Base-by-base conservation (phyloP, 306 rosid species). In the Quillaja saponaria region DNA sequence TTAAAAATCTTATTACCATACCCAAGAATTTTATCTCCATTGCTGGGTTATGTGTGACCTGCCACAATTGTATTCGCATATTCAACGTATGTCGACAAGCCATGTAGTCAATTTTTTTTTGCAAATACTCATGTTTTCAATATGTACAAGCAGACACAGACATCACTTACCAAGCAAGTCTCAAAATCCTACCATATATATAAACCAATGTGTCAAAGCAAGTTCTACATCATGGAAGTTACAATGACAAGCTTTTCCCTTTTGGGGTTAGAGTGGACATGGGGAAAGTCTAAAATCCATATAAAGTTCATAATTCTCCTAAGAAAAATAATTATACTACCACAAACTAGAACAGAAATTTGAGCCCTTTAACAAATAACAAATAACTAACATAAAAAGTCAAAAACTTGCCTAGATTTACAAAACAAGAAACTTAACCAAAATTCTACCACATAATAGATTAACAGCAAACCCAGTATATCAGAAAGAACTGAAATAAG, bases 361-460 rank as follows among this genome's bases (percentile, higher is more conserved):
- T 39, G 6, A n/a, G 37, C 39, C 52, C 34, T 18, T 63, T 28
- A 66, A 21, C 62, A 50, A 21, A 8, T 44, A 21, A 6, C 35
- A 45, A 42, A 57, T 49, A 37, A 34, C 21, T 6, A 57, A 9
- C 49, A 42, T 7, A 8, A 49, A 20, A 60, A 18, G 31, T 46
- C 55, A 66, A 50, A 69, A 46, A 51, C 55, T 57, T 2, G 51
- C 42, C 59, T 20, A 63, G 47, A 57, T 64, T 21, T 14, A 35
- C 38, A 6, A 25, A 16, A 17, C n/a, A 13, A 55, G 25, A 34
- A 41, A 13, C 21, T 25, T 6, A 49, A 10, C 14, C 67, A 55
- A 18, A 71, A 42, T 57, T 42, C 14, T 1, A 52, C 61, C 41
- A 8, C 42, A 64, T 2, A 53, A n/a, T n/a, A n/a, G n/a, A n/a